Conservation (phyloP, 805 yeast genomes). For the Saccharomycopsis selenospora region DNA sequence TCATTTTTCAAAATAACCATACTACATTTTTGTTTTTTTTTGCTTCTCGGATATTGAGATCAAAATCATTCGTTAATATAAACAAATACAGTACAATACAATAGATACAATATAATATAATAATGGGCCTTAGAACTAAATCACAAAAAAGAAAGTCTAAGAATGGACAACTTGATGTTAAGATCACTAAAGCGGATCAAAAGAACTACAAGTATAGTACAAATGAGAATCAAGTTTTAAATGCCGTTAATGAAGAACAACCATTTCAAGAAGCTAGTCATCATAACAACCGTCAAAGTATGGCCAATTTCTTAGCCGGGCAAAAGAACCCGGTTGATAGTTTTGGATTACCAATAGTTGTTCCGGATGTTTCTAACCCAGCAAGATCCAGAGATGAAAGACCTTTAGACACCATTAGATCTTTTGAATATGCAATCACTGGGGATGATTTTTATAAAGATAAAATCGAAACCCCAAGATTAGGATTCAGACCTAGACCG, state of each 20-base stretch:
- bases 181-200: constrained; percentile 36
- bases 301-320: constrained; percentile 33
- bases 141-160: constrained; percentile 19
- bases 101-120: too few species aligned
- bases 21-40: too few species aligned
- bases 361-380: constrained; percentile 88
- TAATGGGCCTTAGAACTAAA: constrained; percentile 19
- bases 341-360: constrained; percentile 73
- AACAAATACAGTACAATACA: too few species aligned
- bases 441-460: constrained; percentile 78
- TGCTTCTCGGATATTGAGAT: too few species aligned
- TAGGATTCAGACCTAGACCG: constrained; percentile 84
- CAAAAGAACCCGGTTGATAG: constrained; percentile 62
- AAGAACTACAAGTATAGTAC: constrained; percentile 16
- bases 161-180: constrained; percentile 33
- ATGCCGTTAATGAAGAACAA: constrained; percentile 92
- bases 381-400: constrained; percentile 90
- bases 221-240: constrained; percentile 71
- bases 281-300: constrained; percentile 34
- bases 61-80: too few species aligned
- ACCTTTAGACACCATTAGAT: constrained; percentile 91
- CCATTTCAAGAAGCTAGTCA: constrained; percentile 71
- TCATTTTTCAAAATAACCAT: too few species aligned
- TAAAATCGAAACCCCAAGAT: constrained; percentile 66
- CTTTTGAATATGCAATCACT: constrained; percentile 89